Percentiles rank a stretch among this genome's conserved stretches.
phyloP scores from a whole-genome alignment of 208 protist genomes.

The Perkinsela sp. region DNA sequence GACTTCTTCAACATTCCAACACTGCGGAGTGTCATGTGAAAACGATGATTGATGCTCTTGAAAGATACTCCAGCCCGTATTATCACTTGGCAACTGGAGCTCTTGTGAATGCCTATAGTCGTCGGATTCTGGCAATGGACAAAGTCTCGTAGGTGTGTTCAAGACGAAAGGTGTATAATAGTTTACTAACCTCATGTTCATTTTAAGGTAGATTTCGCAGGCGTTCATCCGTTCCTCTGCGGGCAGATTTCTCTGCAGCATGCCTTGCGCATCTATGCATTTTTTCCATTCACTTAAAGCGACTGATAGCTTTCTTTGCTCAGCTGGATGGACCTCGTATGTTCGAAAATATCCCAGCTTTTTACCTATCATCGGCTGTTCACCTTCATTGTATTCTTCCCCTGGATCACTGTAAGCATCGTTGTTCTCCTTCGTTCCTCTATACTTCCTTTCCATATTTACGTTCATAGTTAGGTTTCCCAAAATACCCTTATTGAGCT shows the following conservation, averaged over 20 bases:
- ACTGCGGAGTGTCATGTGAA: too few relatives aligned
- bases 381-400: too few relatives aligned
- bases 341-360: not conserved
- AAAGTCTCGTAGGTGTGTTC: slow-evolving; percentile 8
- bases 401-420: not conserved
- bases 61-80: too few relatives aligned
- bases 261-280: not conserved
- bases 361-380: too few relatives aligned
- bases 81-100: too few relatives aligned
- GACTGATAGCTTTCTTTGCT: not conserved
- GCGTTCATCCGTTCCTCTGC: not conserved
- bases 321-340: not conserved
- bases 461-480: not conserved
- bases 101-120: too few relatives aligned
- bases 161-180: slow-evolving; percentile 29
- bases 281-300: not conserved
- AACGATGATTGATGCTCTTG: too few relatives aligned
- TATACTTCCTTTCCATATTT: not conserved
- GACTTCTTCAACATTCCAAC: not conserved
- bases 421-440: not conserved
- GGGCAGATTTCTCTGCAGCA: not conserved
- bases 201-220: not conserved
- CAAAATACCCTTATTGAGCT: not conserved
- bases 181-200: slow-evolving; percentile 2
- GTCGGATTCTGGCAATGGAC: not conserved